Base-by-base conservation (phyloP, 768 basidiomycete species). In the Chiua virens region DNA sequence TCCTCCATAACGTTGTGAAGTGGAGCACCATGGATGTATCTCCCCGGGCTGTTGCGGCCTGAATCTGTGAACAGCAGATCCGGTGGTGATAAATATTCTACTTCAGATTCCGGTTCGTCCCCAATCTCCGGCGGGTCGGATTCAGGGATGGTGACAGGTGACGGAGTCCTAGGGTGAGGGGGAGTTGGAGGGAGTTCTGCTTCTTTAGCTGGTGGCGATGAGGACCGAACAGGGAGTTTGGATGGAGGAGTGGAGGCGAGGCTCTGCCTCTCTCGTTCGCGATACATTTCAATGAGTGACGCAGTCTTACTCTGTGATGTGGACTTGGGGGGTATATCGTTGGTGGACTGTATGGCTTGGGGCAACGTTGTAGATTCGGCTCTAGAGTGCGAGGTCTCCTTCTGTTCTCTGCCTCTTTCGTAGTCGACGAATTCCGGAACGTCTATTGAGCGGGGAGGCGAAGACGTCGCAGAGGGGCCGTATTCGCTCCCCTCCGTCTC, bases 1-100 rank as follows among this genome's bases (percentile, higher is more conserved):
- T 91, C 89, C 65, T 92, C 91, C 42, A 91, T 21, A 37, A 93
- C 91, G 54, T 92, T 92, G 57, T 92, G 88, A 61, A 93, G 75
- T 25, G 91, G 91, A 8, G 88, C 87, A 22, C 91, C 91, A 60
- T 93, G 91, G 14, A 89, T 66, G 62, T 93, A 93, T 38, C 89
- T 80, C 30, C 67, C 80, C 11, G 87, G 87, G 58, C 85, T 87
- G 18, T 69, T 73, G n/a, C 81, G 75, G 5, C 82, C 83, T 8
- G 74, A 67, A 18, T 82, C 81, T n/a, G 73, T 72, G 15, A 74
- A 58, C 10, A 70, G 53, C 8, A 73, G 41, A 2, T 60, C 63
- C 6, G 73, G 73, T 4, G 67, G 68, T 28, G 75, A 71, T 13
- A 71, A 55, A 20, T 54, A 52, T 2, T 63, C 56, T 4, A 25